Evolutionary conservation across 2,329 filamentous ascomycete genomes (phyloP).

Genomic region (Aspergillus viridinutans): DNA sequence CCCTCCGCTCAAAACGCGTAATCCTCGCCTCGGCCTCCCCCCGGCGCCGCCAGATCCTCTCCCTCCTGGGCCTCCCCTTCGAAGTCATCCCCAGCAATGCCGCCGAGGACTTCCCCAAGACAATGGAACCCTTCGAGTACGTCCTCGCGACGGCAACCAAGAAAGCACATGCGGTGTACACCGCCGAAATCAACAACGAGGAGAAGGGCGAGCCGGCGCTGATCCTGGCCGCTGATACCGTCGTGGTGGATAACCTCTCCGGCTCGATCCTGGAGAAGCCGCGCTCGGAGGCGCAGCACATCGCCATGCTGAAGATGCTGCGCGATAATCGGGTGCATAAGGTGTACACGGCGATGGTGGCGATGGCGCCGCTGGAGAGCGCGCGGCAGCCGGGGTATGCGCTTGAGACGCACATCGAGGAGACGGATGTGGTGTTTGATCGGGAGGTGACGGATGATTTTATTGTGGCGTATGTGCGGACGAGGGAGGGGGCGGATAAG

Average conservation of each 20-base stretch:
- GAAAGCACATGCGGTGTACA: constrained; percentile 75
- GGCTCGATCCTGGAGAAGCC: constrained; percentile 91
- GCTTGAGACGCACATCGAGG: constrained; percentile 76
- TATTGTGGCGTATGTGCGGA: constrained; percentile 63
- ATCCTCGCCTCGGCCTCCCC: constrained; percentile 90
- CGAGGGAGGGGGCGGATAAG: constrained; percentile 90
- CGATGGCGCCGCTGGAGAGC: constrained; percentile 77
- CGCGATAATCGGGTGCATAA: constrained; percentile 73
- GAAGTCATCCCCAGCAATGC: constrained; percentile 80
- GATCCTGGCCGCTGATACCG: constrained; percentile 85
- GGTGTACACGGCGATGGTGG: constrained; percentile 79
- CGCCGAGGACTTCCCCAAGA: constrained; percentile 81
- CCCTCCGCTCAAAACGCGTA: constrained; percentile 72
- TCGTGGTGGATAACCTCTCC: constrained; percentile 68
- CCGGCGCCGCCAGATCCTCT: constrained; percentile 74
- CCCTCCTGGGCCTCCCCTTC: constrained; percentile 70
- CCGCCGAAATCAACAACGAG: constrained; percentile 53
- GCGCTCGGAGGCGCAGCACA: constrained; percentile 71
- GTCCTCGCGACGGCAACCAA: constrained; percentile 79
- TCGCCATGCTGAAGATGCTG: constrained; percentile 76
- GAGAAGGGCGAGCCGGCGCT: constrained; percentile 68
- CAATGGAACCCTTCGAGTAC: constrained; percentile 79
- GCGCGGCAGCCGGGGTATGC: constrained; percentile 81
- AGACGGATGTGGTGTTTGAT: constrained; percentile 88
- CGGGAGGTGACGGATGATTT: constrained; percentile 71